Evolutionary conservation across 805 yeast species (phyloP).

Genomic region (Starmerella vitae): DNA sequence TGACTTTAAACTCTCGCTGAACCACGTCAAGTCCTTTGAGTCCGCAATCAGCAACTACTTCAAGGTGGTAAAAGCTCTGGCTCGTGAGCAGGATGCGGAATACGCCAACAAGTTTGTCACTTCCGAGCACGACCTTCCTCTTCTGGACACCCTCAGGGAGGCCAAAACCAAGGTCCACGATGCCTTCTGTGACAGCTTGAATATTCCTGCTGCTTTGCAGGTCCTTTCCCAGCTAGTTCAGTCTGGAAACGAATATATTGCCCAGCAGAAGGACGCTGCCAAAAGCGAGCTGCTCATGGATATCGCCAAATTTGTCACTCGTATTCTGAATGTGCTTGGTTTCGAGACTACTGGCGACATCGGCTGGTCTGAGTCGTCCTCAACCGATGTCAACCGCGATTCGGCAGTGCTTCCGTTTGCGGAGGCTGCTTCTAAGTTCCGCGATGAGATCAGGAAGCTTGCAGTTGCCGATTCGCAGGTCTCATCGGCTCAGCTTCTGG

Average conservation of each 20-base stretch:
- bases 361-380: conserved; percentile 56
- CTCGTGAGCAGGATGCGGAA: conserved; percentile 43
- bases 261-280: conserved; percentile 32
- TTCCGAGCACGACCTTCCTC: conserved; percentile 36
- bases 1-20: conserved; percentile 75
- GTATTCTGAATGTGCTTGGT: conserved; percentile 60
- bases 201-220: conserved; percentile 64
- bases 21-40: conserved; percentile 68
- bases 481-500: conserved; percentile 35
- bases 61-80: conserved; percentile 71
- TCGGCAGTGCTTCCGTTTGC: conserved; percentile 69
- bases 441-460: conserved; percentile 64
- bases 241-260: conserved; percentile 57
- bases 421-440: conserved; percentile 59
- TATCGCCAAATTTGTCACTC: conserved; percentile 55
- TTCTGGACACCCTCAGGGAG: conserved; percentile 37
- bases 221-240: conserved; percentile 54
- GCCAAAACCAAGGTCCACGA: conserved; percentile 51
- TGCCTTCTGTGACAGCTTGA: conserved; percentile 78
- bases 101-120: conserved; percentile 43
- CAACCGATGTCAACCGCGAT: conserved; percentile 34
- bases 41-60: conserved; percentile 68
- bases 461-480: conserved; percentile 48
- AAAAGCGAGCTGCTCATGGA: conserved; percentile 54
- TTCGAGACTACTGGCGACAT: conserved; percentile 49